phyloP scores from a whole-genome alignment of 2,329 filamentous ascomycete genomes.

The Colletotrichum graminicola region DNA sequence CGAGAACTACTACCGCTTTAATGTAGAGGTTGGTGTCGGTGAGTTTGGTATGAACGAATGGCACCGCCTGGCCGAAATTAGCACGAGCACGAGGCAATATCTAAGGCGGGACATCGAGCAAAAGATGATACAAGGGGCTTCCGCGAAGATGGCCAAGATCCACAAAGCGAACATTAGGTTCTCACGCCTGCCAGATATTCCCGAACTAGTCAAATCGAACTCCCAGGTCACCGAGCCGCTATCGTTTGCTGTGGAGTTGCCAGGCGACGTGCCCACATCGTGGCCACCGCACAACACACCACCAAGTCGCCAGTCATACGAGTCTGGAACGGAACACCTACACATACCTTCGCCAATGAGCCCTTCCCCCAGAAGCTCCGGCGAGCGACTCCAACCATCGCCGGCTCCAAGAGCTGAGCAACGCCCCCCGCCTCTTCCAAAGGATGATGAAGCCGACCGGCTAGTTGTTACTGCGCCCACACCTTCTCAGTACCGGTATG shows the following conservation, averaged over 20 bases:
- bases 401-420: slow-evolving; percentile 48
- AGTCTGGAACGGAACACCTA: slow-evolving; percentile 66
- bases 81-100: slow-evolving; percentile 89
- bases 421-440: slow-evolving; percentile 49
- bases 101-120: slow-evolving; percentile 80
- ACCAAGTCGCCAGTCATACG: slow-evolving; percentile 66
- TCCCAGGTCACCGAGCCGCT: slow-evolving; percentile 60
- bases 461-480: slow-evolving; percentile 69
- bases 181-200: slow-evolving; percentile 61
- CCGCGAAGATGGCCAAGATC: slow-evolving; percentile 86
- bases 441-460: slow-evolving; percentile 62
- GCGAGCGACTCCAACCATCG: slow-evolving; percentile 57
- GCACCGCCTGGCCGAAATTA: slow-evolving; percentile 94
- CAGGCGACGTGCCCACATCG: slow-evolving; percentile 63
- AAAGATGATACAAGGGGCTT: slow-evolving; percentile 79
- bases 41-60: slow-evolving; percentile 99
- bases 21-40: slow-evolving; percentile 94
- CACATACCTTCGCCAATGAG: slow-evolving; percentile 52
- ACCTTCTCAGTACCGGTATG: slow-evolving; percentile 68
- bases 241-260: slow-evolving; percentile 69
- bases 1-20: slow-evolving; percentile 96
- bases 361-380: slow-evolving; percentile 64
- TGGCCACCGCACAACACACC: slow-evolving; percentile 53
- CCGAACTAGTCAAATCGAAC: slow-evolving; percentile 58
- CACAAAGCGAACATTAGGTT: slow-evolving; percentile 79